Percentiles rank a stretch among this genome's conserved stretches.
Conservation (phyloP, 805 yeast species). For the Saccharomycopsis babjevae region DNA sequence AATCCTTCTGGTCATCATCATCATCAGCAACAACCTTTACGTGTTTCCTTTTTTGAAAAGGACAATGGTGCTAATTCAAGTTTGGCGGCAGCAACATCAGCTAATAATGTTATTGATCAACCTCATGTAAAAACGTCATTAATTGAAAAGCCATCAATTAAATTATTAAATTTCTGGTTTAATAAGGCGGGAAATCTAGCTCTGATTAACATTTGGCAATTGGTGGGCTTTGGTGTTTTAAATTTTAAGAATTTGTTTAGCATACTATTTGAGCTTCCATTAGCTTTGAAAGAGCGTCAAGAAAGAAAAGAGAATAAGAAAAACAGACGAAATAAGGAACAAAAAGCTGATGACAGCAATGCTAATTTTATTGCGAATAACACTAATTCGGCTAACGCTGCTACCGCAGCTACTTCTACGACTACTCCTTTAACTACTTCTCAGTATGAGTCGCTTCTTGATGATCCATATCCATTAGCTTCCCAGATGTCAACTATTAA, state of each 20-base stretch:
- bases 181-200: constrained; percentile 71
- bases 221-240: constrained; percentile 57
- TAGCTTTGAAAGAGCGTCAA: constrained; percentile 58
- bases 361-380: constrained; percentile 13
- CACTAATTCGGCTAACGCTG: constrained; percentile 11
- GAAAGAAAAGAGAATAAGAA: constrained; percentile 62
- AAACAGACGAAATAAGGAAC: constrained; percentile 22
- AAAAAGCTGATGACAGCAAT: constrained; percentile 6
- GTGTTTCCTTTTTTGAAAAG: constrained; percentile 18
- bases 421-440: constrained; percentile 1
- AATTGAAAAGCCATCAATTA: constrained; percentile 29
- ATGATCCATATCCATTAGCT: constrained; percentile 21
- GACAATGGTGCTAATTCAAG: background rate
- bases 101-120: background rate
- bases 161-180: constrained; percentile 57
- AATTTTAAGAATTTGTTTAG: constrained; percentile 70
- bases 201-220: constrained; percentile 60
- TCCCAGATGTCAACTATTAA: constrained; percentile 27
- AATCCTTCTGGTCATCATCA: background rate
- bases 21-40: constrained; percentile 11
- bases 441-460: constrained; percentile 9
- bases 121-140: constrained; percentile 6
- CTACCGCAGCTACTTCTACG: constrained; percentile 2
- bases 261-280: constrained; percentile 59
- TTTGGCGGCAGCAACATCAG: background rate